phyloP scores from a whole-genome alignment of 495 filamentous ascomycete genomes.

The Geopyxis carbonaria region DNA sequence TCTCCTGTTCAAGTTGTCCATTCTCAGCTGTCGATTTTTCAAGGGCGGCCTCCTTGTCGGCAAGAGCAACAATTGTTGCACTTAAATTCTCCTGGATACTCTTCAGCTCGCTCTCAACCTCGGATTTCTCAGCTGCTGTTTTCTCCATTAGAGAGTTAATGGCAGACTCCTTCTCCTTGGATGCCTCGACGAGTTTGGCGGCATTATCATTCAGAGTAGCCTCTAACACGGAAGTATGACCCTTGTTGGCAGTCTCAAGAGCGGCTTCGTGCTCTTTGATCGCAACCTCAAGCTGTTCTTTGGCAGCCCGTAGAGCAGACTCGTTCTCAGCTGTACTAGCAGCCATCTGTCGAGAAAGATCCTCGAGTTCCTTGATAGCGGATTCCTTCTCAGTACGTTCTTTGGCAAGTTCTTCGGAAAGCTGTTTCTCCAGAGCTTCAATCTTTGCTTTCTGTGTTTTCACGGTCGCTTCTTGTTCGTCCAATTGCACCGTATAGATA shows the following conservation, averaged over 20 bases:
- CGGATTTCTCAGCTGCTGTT: too few relatives aligned
- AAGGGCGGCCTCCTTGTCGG: constrained; percentile 8
- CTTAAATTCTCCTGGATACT: too few relatives aligned
- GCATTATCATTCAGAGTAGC: constrained; percentile 6
- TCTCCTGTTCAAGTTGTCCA: background rate
- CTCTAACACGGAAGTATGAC: constrained; percentile 5
- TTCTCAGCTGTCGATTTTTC: constrained; percentile 6
- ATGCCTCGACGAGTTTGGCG: constrained; percentile 6
- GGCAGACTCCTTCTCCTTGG: constrained; percentile 14
- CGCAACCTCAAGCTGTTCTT: constrained; percentile 1
- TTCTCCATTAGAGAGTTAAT: constrained; percentile 9
- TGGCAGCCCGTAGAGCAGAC: constrained; percentile 8
- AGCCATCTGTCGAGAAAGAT: constrained; percentile 19
- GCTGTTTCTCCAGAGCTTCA: constrained; percentile 12
- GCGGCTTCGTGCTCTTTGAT: background rate
- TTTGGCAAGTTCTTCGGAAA: constrained; percentile 4
- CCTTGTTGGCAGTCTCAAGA: background rate
- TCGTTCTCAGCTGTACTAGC: constrained; percentile 26
- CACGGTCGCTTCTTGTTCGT: constrained; percentile 11
- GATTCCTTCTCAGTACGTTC: constrained; percentile 4
- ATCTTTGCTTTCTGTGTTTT: constrained; percentile 12
- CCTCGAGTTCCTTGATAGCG: constrained; percentile 13
- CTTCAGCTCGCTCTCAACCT: too few relatives aligned
- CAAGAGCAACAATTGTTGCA: constrained; percentile 2
- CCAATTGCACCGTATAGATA: constrained; percentile 12